Evolutionary conservation across 208 protist species (phyloP).

Genomic region (Kentomonas sorsogonicus): DNA sequence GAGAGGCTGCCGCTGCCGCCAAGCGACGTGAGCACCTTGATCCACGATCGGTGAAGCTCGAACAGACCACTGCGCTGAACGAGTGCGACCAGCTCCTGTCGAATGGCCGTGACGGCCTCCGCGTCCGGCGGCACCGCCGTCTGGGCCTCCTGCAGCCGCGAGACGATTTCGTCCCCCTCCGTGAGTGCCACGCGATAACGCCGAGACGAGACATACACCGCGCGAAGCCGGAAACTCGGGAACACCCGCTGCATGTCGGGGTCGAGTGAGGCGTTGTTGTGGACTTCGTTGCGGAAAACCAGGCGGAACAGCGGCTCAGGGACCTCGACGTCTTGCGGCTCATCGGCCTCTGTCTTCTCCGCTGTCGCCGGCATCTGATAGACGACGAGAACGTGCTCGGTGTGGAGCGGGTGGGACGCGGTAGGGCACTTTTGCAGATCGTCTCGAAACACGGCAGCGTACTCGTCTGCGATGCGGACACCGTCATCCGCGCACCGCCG

Average conservation of each 20-base stretch:
- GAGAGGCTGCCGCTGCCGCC: too few relatives aligned
- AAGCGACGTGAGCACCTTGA: too few relatives aligned
- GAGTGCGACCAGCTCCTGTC: too few relatives aligned
- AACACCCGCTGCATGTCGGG: conserved; percentile 23
- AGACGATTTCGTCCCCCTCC: conserved; percentile 13
- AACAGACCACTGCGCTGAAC: background rate
- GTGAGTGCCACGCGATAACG: conserved; percentile 42
- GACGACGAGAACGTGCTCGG: conserved; percentile 77
- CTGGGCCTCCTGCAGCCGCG: background rate
- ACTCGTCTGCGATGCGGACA: conserved; percentile 45
- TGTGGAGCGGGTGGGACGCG: conserved; percentile 53
- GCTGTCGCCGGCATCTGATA: conserved; percentile 38
- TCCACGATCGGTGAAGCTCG: too few relatives aligned
- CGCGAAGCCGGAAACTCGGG: conserved; percentile 67
- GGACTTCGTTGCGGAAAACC: conserved; percentile 78
- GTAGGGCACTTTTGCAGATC: conserved; percentile 22
- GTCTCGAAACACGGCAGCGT: conserved; percentile 37
- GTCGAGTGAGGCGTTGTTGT: conserved; percentile 21
- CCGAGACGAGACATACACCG: conserved; percentile 62
- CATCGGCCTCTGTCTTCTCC: background rate
- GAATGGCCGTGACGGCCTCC: background rate
- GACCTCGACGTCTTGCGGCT: conserved; percentile 4
- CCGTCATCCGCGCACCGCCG: conserved; percentile 42
- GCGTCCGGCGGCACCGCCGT: background rate
- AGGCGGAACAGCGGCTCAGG: conserved; percentile 62